Percentiles rank a stretch among this genome's conserved stretches.
phyloP scores from a whole-genome alignment of 73 alveolate species.

The Tetrahymena malaccensis region DNA sequence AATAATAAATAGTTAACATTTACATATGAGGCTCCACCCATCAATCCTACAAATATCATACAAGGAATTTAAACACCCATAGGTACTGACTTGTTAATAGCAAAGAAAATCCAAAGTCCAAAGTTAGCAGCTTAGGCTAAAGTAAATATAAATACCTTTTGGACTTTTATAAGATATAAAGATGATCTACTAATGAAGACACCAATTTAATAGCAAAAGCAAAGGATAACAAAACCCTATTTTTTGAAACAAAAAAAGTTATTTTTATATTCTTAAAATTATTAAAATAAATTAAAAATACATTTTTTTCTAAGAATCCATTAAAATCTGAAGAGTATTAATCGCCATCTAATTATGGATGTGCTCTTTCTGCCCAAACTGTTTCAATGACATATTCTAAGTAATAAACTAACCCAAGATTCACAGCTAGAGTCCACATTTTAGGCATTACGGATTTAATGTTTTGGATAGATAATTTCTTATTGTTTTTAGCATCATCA shows the following conservation, averaged over 20 bases:
- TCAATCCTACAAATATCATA: conserved; percentile 33
- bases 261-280: too few species aligned
- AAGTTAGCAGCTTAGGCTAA: not conserved
- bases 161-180: conserved; percentile 1
- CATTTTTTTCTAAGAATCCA: not conserved
- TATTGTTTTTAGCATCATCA: conserved; percentile 11
- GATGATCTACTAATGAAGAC: conserved; percentile 28
- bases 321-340: not conserved
- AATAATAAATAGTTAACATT: conserved; percentile 28
- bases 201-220: not conserved
- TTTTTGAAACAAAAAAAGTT: not conserved
- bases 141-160: conserved; percentile 7
- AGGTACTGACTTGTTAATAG: not conserved
- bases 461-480: conserved; percentile 27
- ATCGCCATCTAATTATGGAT: not conserved
- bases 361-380: conserved; percentile 69
- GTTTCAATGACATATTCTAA: conserved; percentile 60
- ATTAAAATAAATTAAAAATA: not conserved
- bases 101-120: not conserved
- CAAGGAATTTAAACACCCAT: conserved; percentile 4
- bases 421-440: conserved; percentile 45
- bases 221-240: not conserved
- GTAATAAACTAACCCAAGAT: conserved; percentile 61
- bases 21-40: conserved; percentile 40
- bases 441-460: conserved; percentile 28